Evolutionary conservation across 495 filamentous ascomycete species (phyloP), one percentile per base, ranked within the genome.

Genomic region (Penicillium crystallinum): DNA sequence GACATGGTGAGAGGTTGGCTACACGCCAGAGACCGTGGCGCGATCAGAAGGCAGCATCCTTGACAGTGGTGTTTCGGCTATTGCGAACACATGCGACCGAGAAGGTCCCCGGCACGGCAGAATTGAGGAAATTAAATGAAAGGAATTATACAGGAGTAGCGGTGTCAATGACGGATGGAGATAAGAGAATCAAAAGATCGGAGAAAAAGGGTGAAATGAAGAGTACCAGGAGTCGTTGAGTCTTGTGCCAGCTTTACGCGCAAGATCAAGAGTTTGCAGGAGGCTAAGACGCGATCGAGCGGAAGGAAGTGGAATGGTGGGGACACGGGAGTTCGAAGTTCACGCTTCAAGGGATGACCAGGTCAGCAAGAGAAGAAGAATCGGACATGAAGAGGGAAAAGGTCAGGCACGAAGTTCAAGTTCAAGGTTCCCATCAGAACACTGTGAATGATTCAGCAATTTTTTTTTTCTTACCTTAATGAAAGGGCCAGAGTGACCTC

Each of bases 1-100:
- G 89, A 88, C 88, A 89, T 90, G 50, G 54, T 78, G 68, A 70
- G 62, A 72, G 59, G 64, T 50, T 69, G 72, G 69, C 72, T 74
- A 74, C 63, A 67, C 67, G 68, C 72, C 70, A 64, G 56, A 64
- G 46, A 64, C 59, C 52, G 58, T 58, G 61, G 58, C 62, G 59
- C 65, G 48, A 64, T 54, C 57, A 67, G 53, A 58, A 60, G 62
- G 59, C 70, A 73, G 69, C 72, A 76, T 76, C 67, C 70, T 76
- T 69, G 66, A 67, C 52, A 31, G 48, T 47, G 37, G 55, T 53
- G 33, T 55, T 49, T 48, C 52, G 41, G 41, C 53, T 50, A 62
- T 43, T 54, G 55, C 57, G 58, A 52, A 42, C 54, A 49, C 59
- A 62, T 56, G 47, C 46, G 53, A 53, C 58, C 65, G 58, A 54